Base-by-base conservation (phyloP, 441 rosid species). In the Codiaeum variegatum region DNA sequence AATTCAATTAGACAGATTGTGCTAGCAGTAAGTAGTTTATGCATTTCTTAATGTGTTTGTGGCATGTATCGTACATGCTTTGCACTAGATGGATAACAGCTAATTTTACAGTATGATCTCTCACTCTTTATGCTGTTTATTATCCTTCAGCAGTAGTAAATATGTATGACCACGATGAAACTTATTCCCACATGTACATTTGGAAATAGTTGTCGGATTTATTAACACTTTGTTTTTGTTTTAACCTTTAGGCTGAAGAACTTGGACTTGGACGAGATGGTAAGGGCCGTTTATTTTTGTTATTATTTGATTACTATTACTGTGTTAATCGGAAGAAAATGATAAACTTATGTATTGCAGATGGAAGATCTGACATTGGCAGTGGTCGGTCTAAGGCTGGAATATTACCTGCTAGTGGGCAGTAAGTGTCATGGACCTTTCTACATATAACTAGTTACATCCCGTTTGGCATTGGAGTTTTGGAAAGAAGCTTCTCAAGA, bases 201-300 rank as follows among this genome's bases (percentile, higher is more conserved):
- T 67, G 46, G 46, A 61, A 64, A 77, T 68, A 52, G 18, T 56
- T 44, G n/a, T 63, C 62, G 63, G 67, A 52, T 70, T 69, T 62
- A 62, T n/a, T 58, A 52, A 46, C 52, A 62, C 56, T 76, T 73
- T 34, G 74, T 75, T 77, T 74, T 70, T 75, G 62, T 68, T 52
- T 70, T 72, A 56, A 32, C 74, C 51, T 78, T 58, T 77, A 82
- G 88, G 84, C 85, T 19, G 85, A 78, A 71, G 88, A 82, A 77
- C 81, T 80, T 62, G 80, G 83, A 72, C 56, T 38, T 65, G 77
- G 70, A 66, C 80, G 75, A 16, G 81, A 78, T 26, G 83, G 85
- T 84, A 69, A 72, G 66, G n/a, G 52, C n/a, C 38, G 59, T 28
- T 66, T 51, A 40, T n/a, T 18, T 21, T 51, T 52, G 2, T 18